Evolutionary conservation across 139 green algal species (phyloP).

Genomic region (Chlorella sp.): DNA sequence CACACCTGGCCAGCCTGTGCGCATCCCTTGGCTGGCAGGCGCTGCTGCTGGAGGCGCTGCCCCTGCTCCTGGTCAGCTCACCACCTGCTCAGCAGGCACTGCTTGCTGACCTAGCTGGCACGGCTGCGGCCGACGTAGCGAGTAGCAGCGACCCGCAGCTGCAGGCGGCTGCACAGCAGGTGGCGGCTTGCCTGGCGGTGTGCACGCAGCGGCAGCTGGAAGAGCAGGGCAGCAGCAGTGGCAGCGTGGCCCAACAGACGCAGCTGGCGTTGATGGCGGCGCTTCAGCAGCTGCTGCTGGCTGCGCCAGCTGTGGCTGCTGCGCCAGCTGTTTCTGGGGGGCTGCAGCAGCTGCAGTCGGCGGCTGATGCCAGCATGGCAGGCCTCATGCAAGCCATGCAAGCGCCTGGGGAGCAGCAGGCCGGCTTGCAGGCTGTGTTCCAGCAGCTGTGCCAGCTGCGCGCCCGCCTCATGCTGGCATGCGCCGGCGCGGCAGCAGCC

Average conservation of each 20-base stretch:
- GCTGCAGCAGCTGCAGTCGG: not conserved
- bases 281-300: constrained; percentile 30
- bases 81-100: not conserved
- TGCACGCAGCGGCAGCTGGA: not conserved
- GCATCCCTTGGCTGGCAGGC: not conserved
- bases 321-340: not conserved
- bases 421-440: constrained; percentile 5
- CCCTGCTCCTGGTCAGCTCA: not conserved
- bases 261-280: not conserved
- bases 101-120: not conserved
- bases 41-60: not conserved
- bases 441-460: constrained; percentile 37
- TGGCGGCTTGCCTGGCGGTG: not conserved
- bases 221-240: not conserved
- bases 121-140: not conserved
- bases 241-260: not conserved
- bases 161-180: not conserved
- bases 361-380: constrained; percentile 5
- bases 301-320: not conserved
- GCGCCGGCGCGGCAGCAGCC: not conserved
- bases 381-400: constrained; percentile 8
- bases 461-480: constrained; percentile 12
- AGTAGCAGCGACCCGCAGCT: not conserved
- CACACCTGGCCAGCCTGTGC: not conserved
- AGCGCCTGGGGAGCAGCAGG: not conserved